A percentile compares a stretch with the other conserved stretches of the same genome.
Evolutionary conservation across 73 alveolate genomes (phyloP).

Genomic region (Paramecium primaurelia): DNA sequence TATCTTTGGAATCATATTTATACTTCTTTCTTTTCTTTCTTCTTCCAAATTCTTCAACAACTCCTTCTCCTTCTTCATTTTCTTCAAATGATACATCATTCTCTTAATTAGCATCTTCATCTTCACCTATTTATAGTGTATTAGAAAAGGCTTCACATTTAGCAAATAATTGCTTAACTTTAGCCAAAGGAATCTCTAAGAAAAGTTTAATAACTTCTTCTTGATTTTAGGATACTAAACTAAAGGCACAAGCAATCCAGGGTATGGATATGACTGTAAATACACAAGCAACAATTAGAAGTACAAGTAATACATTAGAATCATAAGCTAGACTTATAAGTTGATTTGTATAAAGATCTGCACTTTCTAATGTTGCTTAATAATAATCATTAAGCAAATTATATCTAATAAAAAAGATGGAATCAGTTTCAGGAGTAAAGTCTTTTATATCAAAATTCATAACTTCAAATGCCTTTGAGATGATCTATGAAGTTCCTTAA

Average conservation of each 20-base stretch:
- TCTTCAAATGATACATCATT: conserved; percentile 38
- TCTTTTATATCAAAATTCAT: not conserved
- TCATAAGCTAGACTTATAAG: not conserved
- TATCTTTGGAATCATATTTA: conserved; percentile 53
- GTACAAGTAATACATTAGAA: not conserved
- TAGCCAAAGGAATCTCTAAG: conserved; percentile 55
- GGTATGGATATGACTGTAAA: conserved; percentile 18
- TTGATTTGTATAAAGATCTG: conserved; percentile 33
- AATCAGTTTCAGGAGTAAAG: not conserved
- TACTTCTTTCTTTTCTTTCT: conserved; percentile 58
- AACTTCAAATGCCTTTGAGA: conserved; percentile 49
- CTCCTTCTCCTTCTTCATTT: conserved; percentile 48
- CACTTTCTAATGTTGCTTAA: conserved; percentile 15
- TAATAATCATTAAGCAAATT: conserved; percentile 51
- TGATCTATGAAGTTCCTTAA: conserved; percentile 45
- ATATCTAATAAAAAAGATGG: conserved; percentile 10
- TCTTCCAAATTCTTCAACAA: conserved; percentile 60
- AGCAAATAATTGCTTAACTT: conserved; percentile 47
- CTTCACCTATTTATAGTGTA: conserved; percentile 60
- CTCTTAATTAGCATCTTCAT: conserved; percentile 43
- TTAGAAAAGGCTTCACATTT: conserved; percentile 59
- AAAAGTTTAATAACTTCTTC: conserved; percentile 46
- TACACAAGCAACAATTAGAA: conserved; percentile 48
- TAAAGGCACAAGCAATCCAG: conserved; percentile 50
- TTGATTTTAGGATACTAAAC: conserved; percentile 25